Conservation (phyloP, 805 yeast species). For the Cyberlindnera americana region DNA sequence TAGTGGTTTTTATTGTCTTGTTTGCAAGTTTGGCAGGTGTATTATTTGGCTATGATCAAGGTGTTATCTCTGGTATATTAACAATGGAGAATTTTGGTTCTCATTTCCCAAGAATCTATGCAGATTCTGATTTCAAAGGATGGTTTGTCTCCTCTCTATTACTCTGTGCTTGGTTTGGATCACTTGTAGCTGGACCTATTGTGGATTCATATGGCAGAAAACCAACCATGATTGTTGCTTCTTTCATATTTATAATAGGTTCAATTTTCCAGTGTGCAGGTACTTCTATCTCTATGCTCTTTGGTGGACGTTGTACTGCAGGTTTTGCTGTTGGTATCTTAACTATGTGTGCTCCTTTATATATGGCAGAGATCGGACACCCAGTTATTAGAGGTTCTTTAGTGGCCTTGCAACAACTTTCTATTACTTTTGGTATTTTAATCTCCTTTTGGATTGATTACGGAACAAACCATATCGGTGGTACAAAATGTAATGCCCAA, state of each 20-base stretch:
- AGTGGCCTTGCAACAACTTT: conserved; percentile 42
- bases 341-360: conserved; percentile 44
- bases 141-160: conserved; percentile 10
- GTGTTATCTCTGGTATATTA: conserved; percentile 3
- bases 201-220: conserved; percentile 38
- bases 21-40: conserved; percentile 9
- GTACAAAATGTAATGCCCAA: conserved; percentile 8
- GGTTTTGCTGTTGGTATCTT: conserved; percentile 51
- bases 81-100: conserved; percentile 8
- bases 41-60: conserved; percentile 12
- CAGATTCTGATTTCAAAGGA: conserved; percentile 8
- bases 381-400: conserved; percentile 40
- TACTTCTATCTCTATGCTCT: conserved; percentile 31
- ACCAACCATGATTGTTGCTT: conserved; percentile 35
- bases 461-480: conserved; percentile 34
- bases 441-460: conserved; percentile 44
- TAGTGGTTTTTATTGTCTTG: conserved; percentile 1
- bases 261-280: conserved; percentile 38
- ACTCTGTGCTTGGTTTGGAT: conserved; percentile 41
- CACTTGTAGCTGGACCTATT: conserved; percentile 38
- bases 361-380: conserved; percentile 41
- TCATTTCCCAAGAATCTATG: conserved; percentile 7
- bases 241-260: conserved; percentile 39
- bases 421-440: conserved; percentile 45
- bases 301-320: conserved; percentile 47